Base-by-base conservation (phyloP, 345 rosid genomes). In the Erucastrum elatum region DNA sequence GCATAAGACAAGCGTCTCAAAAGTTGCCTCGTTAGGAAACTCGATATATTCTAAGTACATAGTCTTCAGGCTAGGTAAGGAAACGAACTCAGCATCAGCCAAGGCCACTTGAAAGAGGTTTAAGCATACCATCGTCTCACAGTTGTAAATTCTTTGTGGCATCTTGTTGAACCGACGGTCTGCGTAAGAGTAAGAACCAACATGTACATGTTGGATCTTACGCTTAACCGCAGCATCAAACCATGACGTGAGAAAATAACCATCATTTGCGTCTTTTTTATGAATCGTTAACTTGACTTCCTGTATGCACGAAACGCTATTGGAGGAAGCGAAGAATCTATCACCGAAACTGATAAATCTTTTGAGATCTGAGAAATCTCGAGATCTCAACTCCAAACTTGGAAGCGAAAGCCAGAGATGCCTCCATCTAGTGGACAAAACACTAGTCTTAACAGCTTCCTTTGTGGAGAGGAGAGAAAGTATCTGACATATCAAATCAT, bases 1-100 rank as follows among this genome's bases (percentile, higher is more conserved):
- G 51, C 15, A 65, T 10, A 9, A 60, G 62, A 76, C 56, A 44
- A 76, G 74, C 51, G 16, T 76, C 80, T 68, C 69, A 3, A 44
- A 63, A 46, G 46, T 64, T 41, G 61, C 21, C 1, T 8, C 72
- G 2, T 67, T 46, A 6, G 33, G 5, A 29, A 39, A 66, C 3
- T 11, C 1, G 33, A n/a, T 1, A 66, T n/a, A 0, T 37, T 5
- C 39, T 3, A 75, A 58, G 12, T 16, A 0, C 41, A 75, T 55
- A 6, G 21, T 39, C 66, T 75, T 66, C 3, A 75, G 60, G 7
- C 66, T 29, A 58, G 79, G 79, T 2, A 75, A 75, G 6, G 21
- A 75, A 67, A 58, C 72, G 15, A 58, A 35, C 58, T 66, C 66
- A 6, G 39, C 17, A 34, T 55, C 8, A 8, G 0, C 26, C 26